Evolutionary conservation across 2,329 filamentous ascomycete genomes (phyloP).

Genomic region (Cladophialophora yegresii): DNA sequence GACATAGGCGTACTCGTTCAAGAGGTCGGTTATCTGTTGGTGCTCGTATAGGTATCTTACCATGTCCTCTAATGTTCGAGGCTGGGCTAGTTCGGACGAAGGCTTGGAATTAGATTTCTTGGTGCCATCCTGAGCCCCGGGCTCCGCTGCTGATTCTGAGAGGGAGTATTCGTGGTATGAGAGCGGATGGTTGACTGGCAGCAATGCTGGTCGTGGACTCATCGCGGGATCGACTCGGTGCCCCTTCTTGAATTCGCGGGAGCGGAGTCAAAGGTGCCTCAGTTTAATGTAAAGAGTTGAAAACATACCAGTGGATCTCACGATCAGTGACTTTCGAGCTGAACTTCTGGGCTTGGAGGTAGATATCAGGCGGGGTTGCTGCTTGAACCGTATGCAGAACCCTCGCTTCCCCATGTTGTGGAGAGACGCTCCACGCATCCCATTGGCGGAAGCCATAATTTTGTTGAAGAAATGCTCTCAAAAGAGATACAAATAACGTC

Average conservation of each 20-base stretch:
- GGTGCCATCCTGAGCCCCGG: not conserved
- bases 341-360: not conserved
- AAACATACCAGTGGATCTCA: not conserved
- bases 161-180: slow-evolving; percentile 6
- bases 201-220: slow-evolving; percentile 12
- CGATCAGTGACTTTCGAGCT: not conserved
- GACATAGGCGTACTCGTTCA: slow-evolving; percentile 55
- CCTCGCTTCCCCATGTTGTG: slow-evolving; percentile 10
- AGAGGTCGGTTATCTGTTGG: slow-evolving; percentile 51
- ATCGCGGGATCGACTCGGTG: not conserved
- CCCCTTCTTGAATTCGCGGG: not conserved
- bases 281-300: not conserved
- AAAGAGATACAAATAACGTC: not conserved
- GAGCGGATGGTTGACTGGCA: slow-evolving; percentile 18
- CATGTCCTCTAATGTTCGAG: slow-evolving; percentile 16
- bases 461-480: not conserved
- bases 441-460: slow-evolving; percentile 3
- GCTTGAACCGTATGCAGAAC: not conserved
- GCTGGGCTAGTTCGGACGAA: slow-evolving; percentile 8
- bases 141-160: not conserved
- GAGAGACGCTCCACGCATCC: slow-evolving; percentile 12
- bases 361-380: not conserved
- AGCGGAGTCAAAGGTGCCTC: not conserved
- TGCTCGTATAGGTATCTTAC: slow-evolving; percentile 24
- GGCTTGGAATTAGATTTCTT: not conserved